A percentile compares a stretch with the other conserved stretches of the same genome.
Conservation (phyloP, 108 stramenopile genomes). For the Nitzschia sp. region DNA sequence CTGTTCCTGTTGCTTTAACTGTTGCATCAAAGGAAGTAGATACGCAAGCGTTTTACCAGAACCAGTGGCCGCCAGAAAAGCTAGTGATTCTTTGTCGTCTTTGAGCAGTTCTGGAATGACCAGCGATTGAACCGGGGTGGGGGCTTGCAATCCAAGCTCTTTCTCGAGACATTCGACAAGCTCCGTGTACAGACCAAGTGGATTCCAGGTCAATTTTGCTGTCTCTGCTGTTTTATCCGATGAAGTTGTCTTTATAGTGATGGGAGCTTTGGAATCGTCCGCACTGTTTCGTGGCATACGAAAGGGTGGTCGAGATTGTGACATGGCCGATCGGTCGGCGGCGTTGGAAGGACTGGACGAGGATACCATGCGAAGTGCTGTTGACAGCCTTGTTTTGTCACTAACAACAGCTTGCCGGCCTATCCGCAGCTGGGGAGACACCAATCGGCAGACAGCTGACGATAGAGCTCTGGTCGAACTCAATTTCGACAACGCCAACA, state of each 20-base stretch:
- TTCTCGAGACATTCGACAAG: constrained; percentile 48
- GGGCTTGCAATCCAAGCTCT: constrained; percentile 36
- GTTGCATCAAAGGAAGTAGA: constrained; percentile 83
- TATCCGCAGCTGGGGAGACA: too few relatives aligned
- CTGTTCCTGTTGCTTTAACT: constrained; percentile 76
- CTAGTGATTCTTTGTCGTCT: constrained; percentile 28
- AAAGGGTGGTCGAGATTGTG: constrained; percentile 48
- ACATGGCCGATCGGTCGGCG: constrained; percentile 33
- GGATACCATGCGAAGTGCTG: not conserved
- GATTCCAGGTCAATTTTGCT: constrained; percentile 49
- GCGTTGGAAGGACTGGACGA: not conserved
- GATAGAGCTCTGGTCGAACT: too few relatives aligned
- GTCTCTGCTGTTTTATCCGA: constrained; percentile 7
- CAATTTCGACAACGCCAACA: constrained; percentile 7
- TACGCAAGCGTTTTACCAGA: constrained; percentile 88
- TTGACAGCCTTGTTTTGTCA: too few relatives aligned
- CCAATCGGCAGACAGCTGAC: too few relatives aligned
- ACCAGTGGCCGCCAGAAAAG: constrained; percentile 92
- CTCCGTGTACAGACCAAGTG: constrained; percentile 68
- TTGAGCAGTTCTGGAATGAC: constrained; percentile 76
- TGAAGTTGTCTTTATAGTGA: not conserved
- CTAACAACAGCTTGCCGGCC: too few relatives aligned
- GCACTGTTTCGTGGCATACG: constrained; percentile 42
- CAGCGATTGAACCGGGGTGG: constrained; percentile 81
- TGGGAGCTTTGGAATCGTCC: constrained; percentile 41